Base-by-base conservation (phyloP, 2,329 filamentous ascomycete genomes). In the Hyphodiscus sp. region DNA sequence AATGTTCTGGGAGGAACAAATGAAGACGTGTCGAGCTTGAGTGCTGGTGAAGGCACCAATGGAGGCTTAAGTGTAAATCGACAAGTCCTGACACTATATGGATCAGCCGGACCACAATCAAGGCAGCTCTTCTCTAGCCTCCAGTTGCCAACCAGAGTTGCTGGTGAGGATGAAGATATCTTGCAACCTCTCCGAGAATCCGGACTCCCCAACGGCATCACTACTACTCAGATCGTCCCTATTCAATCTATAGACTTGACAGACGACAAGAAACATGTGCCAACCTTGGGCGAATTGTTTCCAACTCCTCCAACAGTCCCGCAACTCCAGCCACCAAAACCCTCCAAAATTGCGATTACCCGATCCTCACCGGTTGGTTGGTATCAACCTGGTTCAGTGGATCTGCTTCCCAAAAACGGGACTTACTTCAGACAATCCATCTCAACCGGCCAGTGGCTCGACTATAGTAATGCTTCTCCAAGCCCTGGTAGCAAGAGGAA, bases 51-150 rank as follows among this genome's bases (percentile, higher is more conserved):
- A 58, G 48, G 64, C 63, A 53, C 70, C 67, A 60, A 68, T 67
- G 53, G 68, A 67, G 58, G 60, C 20, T 67, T 74, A 19, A 65
- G 74, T 60, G 68, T 79, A 59, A 70, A 79, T 52, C 78, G 75
- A 57, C 73, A 83, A 16, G 85, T 92, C 6, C 74, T 96, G 54
- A 92, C 89, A 0, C 74, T 95, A 1, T 85, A 84, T 61, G 90
- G 89, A 51, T 87, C 84, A 61, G 23, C 18, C n/a, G 87, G 87
- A 42, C 83, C 85, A 1, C 83, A 83, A 45, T 79, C 87, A 38
- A 86, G 84, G 61, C 87, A 92, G 56, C 75, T 96, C 3, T 96
- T 94, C 68, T 95, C 92, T 3, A 95, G 91, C 69, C 74, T 96
- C 48, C 88, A 87, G 59, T 76, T 80, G 51, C 71, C 74, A 13